Base-by-base conservation (phyloP, 2,329 filamentous ascomycete species). In the Chaetomiaceae sp. region DNA sequence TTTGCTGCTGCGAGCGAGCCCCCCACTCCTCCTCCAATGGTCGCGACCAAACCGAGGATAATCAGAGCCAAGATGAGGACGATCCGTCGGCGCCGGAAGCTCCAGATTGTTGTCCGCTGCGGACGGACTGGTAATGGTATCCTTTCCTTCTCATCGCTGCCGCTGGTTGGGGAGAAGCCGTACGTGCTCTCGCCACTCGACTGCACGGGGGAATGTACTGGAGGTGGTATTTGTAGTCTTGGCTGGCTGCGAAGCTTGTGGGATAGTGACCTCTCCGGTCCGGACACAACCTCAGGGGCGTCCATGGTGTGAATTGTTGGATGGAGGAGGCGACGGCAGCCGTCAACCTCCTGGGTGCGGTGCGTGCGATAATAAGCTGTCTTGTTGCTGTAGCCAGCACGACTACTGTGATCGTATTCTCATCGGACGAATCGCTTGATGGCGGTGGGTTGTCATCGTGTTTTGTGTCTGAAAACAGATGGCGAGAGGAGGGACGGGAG, bases 11-110 rank as follows among this genome's bases (percentile, higher is more conserved):
- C 51, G 17, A 50, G 17, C 2, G 39, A 46, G 11, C 48, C 51
- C 5, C 42, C 48, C 1, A 51, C 34, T 6, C 51, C 51, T 22
- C 51, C 51, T 1, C 45, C 48, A 12, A 53, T 39, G 3, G 49
- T 30, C 8, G 45, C 45, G 6, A 43, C 20, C 12, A 49, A 12
- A 11, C 18, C 17, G 6, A 53, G 8, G 18, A 51, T 38, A n/a
- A 51, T 43, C 11, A 53, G 29, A 6, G 45, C 20, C 12, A 49
- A 12, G 11, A 19, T 18, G 6, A 53, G 8, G 18, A 51, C 38
- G 18, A 51, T 43, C 11, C 36, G 43, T n/a, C 34, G 20, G 14
- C 44, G 44, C n/a, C 44, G 47, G 4, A 40, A 35, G 0, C 44
- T 47, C 20, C 41, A 45, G 43, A 52, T 48, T 20, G 22, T 49